Evolutionary conservation across 176 grass and related monocot species (phyloP), one percentile per base, ranked within the genome.

Genomic region (Panicum miliaceum): DNA sequence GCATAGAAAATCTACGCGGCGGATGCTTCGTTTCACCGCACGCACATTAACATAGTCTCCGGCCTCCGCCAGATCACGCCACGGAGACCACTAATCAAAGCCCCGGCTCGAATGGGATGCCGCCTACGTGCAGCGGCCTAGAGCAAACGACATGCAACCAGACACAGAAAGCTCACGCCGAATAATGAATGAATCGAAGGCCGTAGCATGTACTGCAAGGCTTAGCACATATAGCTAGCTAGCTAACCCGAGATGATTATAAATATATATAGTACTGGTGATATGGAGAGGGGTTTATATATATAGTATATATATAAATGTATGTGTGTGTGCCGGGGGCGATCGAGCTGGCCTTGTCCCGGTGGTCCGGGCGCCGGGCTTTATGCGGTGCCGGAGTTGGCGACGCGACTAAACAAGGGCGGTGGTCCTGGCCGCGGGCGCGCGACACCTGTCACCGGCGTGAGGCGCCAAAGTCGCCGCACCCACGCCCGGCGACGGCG

Each of bases 1-100:
- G 6, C 9, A 45, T 8, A 66, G 18, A 13, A 73, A 7, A 19
- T 36, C 25, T 22, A 26, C 3, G 41, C 26, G 46, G 29, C 7
- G 12, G 74, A 81, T 81, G 83, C 78, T 90, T 90, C 71, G 56
- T 82, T 84, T 81, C 77, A 89, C 88, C 64, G 83, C 78, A 82
- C 88, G 35, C 8, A 4, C 34, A 76, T 53, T 85, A 85, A 60
- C 69, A 81, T 81, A 84, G 67, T 57, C 65, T 14, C 57, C 7
- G 19, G 61, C 27, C 9, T 13, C 12, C 8, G 87, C 51, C 69
- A 76, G 68, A 63, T 85, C 77, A 45, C 5, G 81, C 15, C 0
- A 64, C 19, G 51, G 72, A 75, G 56, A 73, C 40, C 71, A 72
- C 22, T 79, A 73, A 58, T 56, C 58, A 5, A 34, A 0, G 4